Evolutionary conservation across 1,284 basidiomycete species (phyloP), one percentile per base, ranked within the genome.

Genomic region (Cryptococcus sp.): DNA sequence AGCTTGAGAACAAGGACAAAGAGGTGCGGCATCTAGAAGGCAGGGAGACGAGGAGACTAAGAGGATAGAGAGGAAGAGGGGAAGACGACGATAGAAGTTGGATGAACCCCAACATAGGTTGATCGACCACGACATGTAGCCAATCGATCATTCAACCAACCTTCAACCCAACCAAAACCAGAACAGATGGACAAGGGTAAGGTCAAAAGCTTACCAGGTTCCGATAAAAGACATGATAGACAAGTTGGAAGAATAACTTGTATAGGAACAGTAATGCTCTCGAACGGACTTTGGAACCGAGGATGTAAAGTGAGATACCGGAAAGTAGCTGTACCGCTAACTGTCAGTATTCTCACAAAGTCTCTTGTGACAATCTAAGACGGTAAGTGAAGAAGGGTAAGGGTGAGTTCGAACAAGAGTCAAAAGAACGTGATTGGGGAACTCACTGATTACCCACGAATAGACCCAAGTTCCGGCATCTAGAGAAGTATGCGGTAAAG

Each of bases 381-480:
- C n/a, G n/a, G n/a, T n/a, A n/a, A n/a, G n/a, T n/a, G n/a, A n/a
- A n/a, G n/a, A n/a, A n/a, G n/a, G n/a, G n/a, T n/a, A n/a, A n/a
- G n/a, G n/a, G n/a, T n/a, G n/a, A n/a, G n/a, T n/a, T n/a, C n/a
- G n/a, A n/a, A n/a, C n/a, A n/a, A n/a, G n/a, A n/a, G n/a, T n/a
- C n/a, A n/a, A n/a, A n/a, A n/a, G n/a, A n/a, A n/a, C n/a, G 31
- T 18, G 3, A 16, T 57, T 21, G 56, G 48, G n/a, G 5, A 9
- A 62, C 66, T 55, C 47, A 57, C 78, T 80, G 23, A 77, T 69
- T 21, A 78, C 74, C 79, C 79, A 81, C 13, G 78, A 78, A 59
- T 76, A 79, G 4, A 81, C 80, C 67, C 81, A 82, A 3, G 78
- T 77, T 28, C 79, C 76, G 1, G 80, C 80, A 52, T 81, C 80